These are phyloP conservation scores for Pleurotus cornucopiae DNA, from an alignment of 768 basidiomycete genomes.

Conservation along the genomic window DNA sequence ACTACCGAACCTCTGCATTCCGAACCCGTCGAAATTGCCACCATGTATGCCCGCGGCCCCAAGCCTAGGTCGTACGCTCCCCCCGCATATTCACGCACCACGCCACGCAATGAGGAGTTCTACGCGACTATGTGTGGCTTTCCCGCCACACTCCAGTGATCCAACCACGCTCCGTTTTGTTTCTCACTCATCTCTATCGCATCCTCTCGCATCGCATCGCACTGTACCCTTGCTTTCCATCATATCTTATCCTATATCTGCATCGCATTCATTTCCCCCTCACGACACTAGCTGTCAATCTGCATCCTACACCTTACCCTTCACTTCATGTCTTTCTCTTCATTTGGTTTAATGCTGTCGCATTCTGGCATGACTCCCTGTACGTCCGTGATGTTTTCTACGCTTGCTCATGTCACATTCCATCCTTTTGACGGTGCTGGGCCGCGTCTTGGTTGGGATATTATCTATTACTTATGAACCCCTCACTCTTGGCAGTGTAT, in stretches of 20 bases:
- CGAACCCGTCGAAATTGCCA: constrained; percentile 50
- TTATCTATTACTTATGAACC: not conserved
- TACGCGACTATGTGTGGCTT: constrained; percentile 16
- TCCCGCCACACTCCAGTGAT: not conserved
- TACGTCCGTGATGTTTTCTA: not conserved
- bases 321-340: not conserved
- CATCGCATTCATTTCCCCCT: not conserved
- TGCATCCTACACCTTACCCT: not conserved
- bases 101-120: constrained; percentile 26
- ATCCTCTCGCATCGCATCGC: not conserved
- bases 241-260: not conserved
- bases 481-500: not conserved
- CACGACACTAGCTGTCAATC: not conserved
- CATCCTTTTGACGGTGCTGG: not conserved
- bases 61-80: constrained; percentile 47
- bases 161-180: not conserved
- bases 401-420: not conserved
- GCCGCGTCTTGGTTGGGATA: not conserved
- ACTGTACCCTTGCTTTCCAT: not conserved
- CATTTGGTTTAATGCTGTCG: not conserved
- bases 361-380: not conserved
- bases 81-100: constrained; percentile 38
- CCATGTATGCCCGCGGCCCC: constrained; percentile 46
- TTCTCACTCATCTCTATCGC: not conserved
- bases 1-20: constrained; percentile 35